Evolutionary conservation across 1,284 basidiomycete genomes (phyloP), one percentile per base, ranked within the genome.

Genomic region (Apiotrichum sp.): DNA sequence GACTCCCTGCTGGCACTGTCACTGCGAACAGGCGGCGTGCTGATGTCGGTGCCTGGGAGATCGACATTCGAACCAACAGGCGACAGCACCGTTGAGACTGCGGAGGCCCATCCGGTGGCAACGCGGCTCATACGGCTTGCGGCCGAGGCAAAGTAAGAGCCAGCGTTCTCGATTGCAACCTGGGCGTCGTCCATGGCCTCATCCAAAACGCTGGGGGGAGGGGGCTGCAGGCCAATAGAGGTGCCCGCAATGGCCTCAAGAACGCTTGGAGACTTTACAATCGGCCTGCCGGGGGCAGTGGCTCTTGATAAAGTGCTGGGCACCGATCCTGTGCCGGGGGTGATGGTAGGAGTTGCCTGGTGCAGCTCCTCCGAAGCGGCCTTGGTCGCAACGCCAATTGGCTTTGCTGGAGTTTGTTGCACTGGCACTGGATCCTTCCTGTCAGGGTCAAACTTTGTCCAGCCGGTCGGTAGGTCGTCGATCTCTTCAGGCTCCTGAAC

Each of bases 51-150:
- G 10, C 22, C 9, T 3, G 31, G 31, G 7, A 42, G 39, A 4
- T 50, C 49, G 4, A 22, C 4, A 31, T 41, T 42, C 16, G 39
- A 22, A 9, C 6, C 2, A 13, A 16, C 10, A 4, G 47, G 47
- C 16, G 49, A 42, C 2, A 50, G 39, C 3, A 29, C n/a, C 5
- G 9, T 11, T 8, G 39, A 32, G 32, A 50, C 32, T 5, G n/a
- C 32, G 3, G 35, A 38, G 13, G 47, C 47, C 14, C 13, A 16
- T 11, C 47, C 47, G 10, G 39, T 42, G 8, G 49, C 49, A 9
- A 42, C 13, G n/a, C 39, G 16, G 36, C 47, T 48, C 35, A 48
- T 38, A 36, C 47, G 47, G 47, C 38, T 48, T n/a, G 47, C 35
- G 8, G 47, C 47, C 35, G 47, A 48, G 47, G 36, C 8, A 39